Conservation (phyloP, 257 asterid species). For the Gardenia jasminoides region DNA sequence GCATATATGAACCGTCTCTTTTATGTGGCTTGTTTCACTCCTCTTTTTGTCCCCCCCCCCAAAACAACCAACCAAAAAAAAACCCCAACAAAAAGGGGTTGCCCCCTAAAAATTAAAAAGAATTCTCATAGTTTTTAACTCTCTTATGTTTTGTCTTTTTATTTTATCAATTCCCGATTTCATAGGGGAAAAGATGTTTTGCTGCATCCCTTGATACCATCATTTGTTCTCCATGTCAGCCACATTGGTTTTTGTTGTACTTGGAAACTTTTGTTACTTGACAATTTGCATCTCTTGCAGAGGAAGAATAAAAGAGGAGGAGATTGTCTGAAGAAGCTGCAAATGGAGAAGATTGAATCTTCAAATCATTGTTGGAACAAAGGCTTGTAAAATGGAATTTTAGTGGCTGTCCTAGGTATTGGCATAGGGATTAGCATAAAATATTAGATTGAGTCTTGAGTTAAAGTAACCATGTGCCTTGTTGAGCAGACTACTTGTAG, state of each 20-base stretch:
- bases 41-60: too few relatives aligned
- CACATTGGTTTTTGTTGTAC: not conserved
- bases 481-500: not conserved
- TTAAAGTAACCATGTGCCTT: not conserved
- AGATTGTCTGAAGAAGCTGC: slow-evolving; percentile 29
- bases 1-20: not conserved
- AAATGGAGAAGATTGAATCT: not conserved
- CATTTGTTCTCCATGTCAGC: not conserved
- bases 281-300: slow-evolving; percentile 13
- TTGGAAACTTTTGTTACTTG: not conserved
- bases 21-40: too few relatives aligned
- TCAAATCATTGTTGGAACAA: not conserved
- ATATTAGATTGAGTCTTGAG: not conserved
- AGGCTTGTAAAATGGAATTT: not conserved
- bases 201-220: not conserved
- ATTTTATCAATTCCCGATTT: too few relatives aligned
- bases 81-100: too few relatives aligned
- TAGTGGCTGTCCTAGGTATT: not conserved
- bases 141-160: not conserved
- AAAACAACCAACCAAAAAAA: too few relatives aligned
- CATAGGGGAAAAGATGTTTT: not conserved
- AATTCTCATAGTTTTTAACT: not conserved
- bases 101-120: too few relatives aligned
- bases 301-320: slow-evolving; percentile 30
- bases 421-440: not conserved